Conservation (phyloP, 805 yeast genomes). For the Teunomyces aglyptinius region DNA sequence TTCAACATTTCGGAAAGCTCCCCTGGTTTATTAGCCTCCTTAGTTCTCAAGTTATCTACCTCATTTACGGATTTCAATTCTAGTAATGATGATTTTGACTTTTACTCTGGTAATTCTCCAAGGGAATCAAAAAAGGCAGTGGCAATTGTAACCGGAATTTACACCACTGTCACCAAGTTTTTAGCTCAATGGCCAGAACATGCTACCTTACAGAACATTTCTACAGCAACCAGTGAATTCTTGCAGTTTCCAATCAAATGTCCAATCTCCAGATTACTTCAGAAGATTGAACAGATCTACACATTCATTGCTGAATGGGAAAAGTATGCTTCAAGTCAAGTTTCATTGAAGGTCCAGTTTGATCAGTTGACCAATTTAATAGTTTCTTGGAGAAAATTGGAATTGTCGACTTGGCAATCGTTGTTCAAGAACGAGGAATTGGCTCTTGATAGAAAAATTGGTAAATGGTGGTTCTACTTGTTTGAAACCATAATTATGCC, state of each 20-base stretch:
- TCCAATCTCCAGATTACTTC: conserved; percentile 75
- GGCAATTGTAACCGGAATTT: conserved; percentile 33
- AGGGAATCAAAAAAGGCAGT: conserved; percentile 63
- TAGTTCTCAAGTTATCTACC: conserved; percentile 18
- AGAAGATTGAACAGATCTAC: conserved; percentile 83
- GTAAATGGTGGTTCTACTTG: conserved; percentile 90
- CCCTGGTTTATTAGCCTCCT: conserved; percentile 20
- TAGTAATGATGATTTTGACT: conserved; percentile 32
- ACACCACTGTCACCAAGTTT: conserved; percentile 39
- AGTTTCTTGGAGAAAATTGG: conserved; percentile 88
- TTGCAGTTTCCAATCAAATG: conserved; percentile 58
- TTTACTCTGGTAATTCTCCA: conserved; percentile 64
- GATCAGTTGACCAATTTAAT: conserved; percentile 64
- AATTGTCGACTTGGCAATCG: conserved; percentile 80
- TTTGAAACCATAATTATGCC: conserved; percentile 76
- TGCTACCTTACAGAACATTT: conserved; percentile 73
- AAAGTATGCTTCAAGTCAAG: conserved; percentile 79
- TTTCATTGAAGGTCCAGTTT: conserved; percentile 56
- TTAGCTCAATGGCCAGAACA: conserved; percentile 90
- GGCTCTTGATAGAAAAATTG: conserved; percentile 46
- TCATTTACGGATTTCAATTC: conserved; percentile 17
- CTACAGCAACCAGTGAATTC: conserved; percentile 64
- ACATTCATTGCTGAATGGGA: conserved; percentile 90
- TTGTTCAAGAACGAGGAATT: conserved; percentile 66
- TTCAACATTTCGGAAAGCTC: conserved; percentile 15